A percentile compares a stretch with the other conserved stretches of the same genome.
phyloP scores from a whole-genome alignment of 2,329 filamentous ascomycete species.

The Periconia macrospinosa region DNA sequence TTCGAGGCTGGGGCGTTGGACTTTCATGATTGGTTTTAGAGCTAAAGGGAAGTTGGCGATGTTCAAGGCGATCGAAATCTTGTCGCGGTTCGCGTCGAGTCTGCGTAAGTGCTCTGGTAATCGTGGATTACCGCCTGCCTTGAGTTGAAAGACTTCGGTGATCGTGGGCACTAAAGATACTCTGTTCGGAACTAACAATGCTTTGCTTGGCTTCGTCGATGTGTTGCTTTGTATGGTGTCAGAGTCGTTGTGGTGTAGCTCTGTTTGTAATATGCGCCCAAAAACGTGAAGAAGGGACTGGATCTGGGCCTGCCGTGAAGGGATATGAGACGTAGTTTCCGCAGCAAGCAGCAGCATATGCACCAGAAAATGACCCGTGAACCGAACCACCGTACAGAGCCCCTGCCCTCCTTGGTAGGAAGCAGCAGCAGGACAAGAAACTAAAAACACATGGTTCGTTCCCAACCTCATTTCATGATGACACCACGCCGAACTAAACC shows the following conservation, averaged over 20 bases:
- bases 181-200: neutral
- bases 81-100: slow-evolving; percentile 48
- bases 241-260: neutral
- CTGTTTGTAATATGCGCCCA: too few species aligned
- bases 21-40: slow-evolving; percentile 30
- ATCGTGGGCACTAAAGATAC: slow-evolving; percentile 15
- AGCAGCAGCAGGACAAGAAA: slow-evolving; percentile 32
- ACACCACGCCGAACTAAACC: slow-evolving; percentile 51
- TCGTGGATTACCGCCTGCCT: slow-evolving; percentile 46
- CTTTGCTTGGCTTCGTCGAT: neutral
- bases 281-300: slow-evolving; percentile 26
- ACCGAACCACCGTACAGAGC: slow-evolving; percentile 32
- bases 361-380: slow-evolving; percentile 46
- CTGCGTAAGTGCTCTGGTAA: slow-evolving; percentile 43
- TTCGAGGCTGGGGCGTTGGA: slow-evolving; percentile 36
- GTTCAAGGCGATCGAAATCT: slow-evolving; percentile 46
- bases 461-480: slow-evolving; percentile 48
- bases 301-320: slow-evolving; percentile 18
- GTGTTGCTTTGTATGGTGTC: too few species aligned
- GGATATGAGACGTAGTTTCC: slow-evolving; percentile 19
- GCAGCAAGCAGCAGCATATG: slow-evolving; percentile 43
- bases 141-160: slow-evolving; percentile 44
- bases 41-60: slow-evolving; percentile 44
- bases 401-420: slow-evolving; percentile 14
- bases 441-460: slow-evolving; percentile 45